phyloP scores from a whole-genome alignment of 2,329 filamentous ascomycete species.

The Ophiostoma perfectum region DNA sequence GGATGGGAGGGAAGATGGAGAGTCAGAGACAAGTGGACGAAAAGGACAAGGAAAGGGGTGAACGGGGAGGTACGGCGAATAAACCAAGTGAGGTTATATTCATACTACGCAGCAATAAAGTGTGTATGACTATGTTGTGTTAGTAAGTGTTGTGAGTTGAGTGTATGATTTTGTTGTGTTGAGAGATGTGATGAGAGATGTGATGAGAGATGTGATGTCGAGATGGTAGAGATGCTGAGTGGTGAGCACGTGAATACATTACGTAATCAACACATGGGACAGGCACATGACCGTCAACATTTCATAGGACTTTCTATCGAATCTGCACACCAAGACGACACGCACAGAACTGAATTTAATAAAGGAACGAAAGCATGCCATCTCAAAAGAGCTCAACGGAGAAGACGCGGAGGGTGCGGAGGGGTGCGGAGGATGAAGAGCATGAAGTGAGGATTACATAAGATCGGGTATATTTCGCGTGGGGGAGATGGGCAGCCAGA shows the following conservation, averaged over 20 bases:
- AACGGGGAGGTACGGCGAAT: neutral
- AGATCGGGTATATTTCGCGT: conserved; percentile 4
- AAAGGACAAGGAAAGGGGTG: neutral
- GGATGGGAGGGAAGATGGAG: too few species aligned
- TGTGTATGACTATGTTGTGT: neutral
- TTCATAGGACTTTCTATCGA: too few species aligned
- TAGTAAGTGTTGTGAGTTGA: neutral
- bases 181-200: neutral
- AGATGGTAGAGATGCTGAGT: neutral
- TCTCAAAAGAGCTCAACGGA: neutral
- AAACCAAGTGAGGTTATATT: neutral
- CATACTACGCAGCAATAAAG: neutral
- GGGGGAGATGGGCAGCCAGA: neutral
- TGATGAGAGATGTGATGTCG: neutral
- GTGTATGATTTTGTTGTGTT: neutral
- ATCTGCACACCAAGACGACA: too few species aligned
- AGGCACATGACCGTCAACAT: too few species aligned
- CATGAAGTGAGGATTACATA: neutral
- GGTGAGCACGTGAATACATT: neutral
- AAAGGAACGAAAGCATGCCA: too few species aligned
- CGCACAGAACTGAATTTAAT: too few species aligned
- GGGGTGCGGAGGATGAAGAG: too few species aligned
- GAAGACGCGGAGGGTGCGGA: neutral
- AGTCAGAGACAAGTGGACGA: neutral
- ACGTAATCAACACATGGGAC: neutral